phyloP scores from a whole-genome alignment of 176 grass and related monocot species.

The Pontederia crassipes region DNA sequence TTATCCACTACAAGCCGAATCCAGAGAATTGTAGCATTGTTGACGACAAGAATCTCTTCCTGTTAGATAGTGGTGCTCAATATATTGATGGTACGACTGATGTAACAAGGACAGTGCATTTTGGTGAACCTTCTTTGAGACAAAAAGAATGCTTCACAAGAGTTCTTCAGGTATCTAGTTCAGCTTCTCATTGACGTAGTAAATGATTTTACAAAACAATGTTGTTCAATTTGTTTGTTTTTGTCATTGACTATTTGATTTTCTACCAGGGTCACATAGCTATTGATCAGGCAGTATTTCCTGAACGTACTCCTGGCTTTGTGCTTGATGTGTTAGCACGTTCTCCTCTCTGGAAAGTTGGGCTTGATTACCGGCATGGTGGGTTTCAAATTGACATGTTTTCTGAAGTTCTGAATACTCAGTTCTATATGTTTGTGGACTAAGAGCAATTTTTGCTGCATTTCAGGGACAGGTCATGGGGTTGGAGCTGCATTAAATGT shows the following conservation, averaged over 20 bases:
- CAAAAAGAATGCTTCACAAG: constrained; percentile 95
- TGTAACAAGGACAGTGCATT: constrained; percentile 95
- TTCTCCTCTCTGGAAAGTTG: constrained; percentile 93
- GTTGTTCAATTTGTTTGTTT: constrained; percentile 9
- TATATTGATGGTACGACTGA: constrained; percentile 96
- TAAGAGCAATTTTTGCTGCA: neutral
- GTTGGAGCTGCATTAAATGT: constrained; percentile 97
- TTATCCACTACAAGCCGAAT: constrained; percentile 86
- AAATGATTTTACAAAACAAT: neutral
- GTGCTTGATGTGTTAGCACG: constrained; percentile 87
- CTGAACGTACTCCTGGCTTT: constrained; percentile 89
- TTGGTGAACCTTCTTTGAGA: constrained; percentile 63
- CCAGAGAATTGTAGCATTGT: constrained; percentile 61
- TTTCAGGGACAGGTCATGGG: constrained; percentile 93
- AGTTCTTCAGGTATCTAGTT: constrained; percentile 69
- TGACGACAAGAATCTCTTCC: constrained; percentile 64
- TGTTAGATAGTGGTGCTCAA: constrained; percentile 97
- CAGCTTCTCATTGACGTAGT: constrained; percentile 4
- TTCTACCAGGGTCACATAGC: constrained; percentile 75
- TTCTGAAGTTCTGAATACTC: neutral
- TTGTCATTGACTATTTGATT: constrained; percentile 1
- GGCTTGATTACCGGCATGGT: constrained; percentile 96
- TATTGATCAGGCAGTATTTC: constrained; percentile 82
- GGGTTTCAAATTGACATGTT: constrained; percentile 10
- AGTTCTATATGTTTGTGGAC: neutral